Conservation (phyloP, 345 rosid genomes). For the Mangifera indica region DNA sequence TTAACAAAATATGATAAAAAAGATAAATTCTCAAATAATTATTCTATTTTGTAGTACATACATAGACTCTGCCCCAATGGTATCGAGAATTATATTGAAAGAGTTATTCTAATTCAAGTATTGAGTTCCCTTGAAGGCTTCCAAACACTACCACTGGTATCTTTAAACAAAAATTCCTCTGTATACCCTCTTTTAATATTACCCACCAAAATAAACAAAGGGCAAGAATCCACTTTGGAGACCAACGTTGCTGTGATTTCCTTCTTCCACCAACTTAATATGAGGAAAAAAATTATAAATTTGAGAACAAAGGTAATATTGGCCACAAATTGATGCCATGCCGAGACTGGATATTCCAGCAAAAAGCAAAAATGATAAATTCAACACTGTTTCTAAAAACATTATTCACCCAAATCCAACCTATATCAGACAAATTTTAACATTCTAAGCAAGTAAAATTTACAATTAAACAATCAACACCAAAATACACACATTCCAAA, state of each 20-base stretch:
- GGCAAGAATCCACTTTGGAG: neutral
- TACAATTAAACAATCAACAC: neutral
- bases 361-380: neutral
- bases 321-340: neutral
- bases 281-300: neutral
- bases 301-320: neutral
- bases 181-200: neutral
- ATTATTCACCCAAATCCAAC: no score
- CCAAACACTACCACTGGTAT: no score
- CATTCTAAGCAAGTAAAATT: neutral
- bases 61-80: neutral
- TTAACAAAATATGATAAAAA: neutral
- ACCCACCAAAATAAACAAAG: neutral
- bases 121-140: neutral
- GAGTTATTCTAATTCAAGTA: neutral
- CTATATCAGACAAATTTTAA: no score
- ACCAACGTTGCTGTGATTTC: neutral
- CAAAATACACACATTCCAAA: neutral
- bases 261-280: neutral
- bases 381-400: slow-evolving; percentile 2
- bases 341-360: neutral
- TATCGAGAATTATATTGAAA: neutral
- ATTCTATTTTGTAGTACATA: neutral
- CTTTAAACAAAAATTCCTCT: neutral
- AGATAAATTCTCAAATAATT: neutral